A percentile compares a stretch with the other conserved stretches of the same genome.
Evolutionary conservation across 208 protist species (phyloP).

Genomic region (Crithidia acanthocephali): DNA sequence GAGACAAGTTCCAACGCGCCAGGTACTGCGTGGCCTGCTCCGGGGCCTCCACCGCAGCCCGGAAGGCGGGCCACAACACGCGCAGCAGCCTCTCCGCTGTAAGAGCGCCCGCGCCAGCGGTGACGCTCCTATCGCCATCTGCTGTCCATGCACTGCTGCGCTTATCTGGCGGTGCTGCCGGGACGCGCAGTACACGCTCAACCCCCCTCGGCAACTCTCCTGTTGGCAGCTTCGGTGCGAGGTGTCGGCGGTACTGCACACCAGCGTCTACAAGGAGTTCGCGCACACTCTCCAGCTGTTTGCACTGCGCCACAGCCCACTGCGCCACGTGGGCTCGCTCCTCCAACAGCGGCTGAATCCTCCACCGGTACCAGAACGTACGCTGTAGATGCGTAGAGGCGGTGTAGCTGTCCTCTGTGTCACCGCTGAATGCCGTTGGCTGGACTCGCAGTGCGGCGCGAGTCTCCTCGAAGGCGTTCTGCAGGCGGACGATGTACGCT

Average conservation of each 20-base stretch:
- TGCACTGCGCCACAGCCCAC: conserved; percentile 14
- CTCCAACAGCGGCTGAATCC: conserved; percentile 3
- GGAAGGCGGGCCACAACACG: conserved; percentile 43
- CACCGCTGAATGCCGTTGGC: background rate
- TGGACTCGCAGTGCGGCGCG: background rate
- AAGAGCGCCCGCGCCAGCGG: conserved; percentile 19
- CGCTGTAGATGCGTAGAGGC: background rate
- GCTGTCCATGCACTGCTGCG: background rate
- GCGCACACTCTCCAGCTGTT: conserved; percentile 1
- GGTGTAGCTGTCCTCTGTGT: too few species aligned
- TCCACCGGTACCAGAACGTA: conserved; percentile 12
- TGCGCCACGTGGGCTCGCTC: conserved; percentile 2
- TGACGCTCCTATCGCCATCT: background rate
- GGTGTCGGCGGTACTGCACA: conserved; percentile 10
- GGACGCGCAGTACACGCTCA: background rate
- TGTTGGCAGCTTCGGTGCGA: background rate
- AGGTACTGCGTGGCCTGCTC: conserved; percentile 50
- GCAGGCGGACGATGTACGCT: background rate
- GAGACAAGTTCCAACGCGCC: conserved; percentile 51
- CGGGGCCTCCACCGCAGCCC: conserved; percentile 34
- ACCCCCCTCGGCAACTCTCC: background rate
- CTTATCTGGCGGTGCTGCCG: conserved; percentile 3
- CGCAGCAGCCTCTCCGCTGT: conserved; percentile 36
- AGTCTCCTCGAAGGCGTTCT: background rate
- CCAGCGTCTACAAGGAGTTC: conserved; percentile 15